Percentiles rank a stretch among this genome's conserved stretches.
phyloP scores from a whole-genome alignment of 257 asterid species.

The Scutellaria baicalensis region DNA sequence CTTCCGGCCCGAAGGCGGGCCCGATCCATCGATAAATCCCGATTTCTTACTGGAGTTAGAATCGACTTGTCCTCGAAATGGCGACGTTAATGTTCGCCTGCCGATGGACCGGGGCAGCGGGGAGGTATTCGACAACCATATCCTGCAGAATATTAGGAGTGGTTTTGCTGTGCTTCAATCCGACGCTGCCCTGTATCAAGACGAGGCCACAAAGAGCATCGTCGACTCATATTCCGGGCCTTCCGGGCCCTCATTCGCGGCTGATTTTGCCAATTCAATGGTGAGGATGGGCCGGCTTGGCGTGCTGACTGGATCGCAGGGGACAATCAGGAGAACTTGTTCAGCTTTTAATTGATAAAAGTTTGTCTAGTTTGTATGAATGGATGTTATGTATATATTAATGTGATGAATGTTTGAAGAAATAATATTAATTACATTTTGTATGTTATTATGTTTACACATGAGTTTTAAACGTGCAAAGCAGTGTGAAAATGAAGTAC shows the following conservation, averaged over 20 bases:
- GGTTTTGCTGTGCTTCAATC: constrained; percentile 76
- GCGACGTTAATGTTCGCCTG: constrained; percentile 45
- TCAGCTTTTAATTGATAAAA: constrained; percentile 29
- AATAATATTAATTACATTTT: background rate
- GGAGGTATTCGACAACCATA: constrained; percentile 40
- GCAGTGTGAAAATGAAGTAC: background rate
- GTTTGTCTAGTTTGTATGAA: no score
- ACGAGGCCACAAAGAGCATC: constrained; percentile 32
- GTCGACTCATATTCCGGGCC: constrained; percentile 71
- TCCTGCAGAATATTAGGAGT: constrained; percentile 46
- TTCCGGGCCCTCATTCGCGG: constrained; percentile 49
- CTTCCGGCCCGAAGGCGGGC: constrained; percentile 35
- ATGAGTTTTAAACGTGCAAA: no score
- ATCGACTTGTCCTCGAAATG: constrained; percentile 47
- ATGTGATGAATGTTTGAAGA: background rate
- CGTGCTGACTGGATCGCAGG: constrained; percentile 51
- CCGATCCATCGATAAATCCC: constrained; percentile 73
- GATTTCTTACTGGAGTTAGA: constrained; percentile 49
- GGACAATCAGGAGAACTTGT: constrained; percentile 66
- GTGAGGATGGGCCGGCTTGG: constrained; percentile 74
- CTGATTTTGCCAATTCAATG: constrained; percentile 60
- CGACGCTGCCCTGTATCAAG: constrained; percentile 66
- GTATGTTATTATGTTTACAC: no score
- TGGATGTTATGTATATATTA: background rate
- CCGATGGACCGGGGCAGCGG: constrained; percentile 54